phyloP scores from a whole-genome alignment of 345 rosid species.

The Triadica sebifera region DNA sequence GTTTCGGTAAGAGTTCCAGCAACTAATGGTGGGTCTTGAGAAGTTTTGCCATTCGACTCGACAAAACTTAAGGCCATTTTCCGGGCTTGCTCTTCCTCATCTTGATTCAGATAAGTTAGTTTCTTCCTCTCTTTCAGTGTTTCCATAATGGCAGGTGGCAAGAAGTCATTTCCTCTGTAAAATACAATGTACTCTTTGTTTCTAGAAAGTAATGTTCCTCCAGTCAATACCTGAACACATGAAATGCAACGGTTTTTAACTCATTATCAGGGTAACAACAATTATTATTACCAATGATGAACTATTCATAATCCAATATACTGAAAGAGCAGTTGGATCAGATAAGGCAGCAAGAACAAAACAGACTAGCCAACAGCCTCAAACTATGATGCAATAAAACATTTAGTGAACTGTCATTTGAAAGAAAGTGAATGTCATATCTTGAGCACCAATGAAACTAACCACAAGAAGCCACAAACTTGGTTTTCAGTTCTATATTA shows the following conservation, averaged over 20 bases:
- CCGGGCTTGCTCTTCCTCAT: constrained; percentile 79
- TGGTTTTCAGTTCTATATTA: neutral
- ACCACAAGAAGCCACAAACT: no score
- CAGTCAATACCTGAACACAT: constrained; percentile 67
- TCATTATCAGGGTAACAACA: constrained; percentile 8
- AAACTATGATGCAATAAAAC: neutral
- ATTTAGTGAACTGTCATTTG: neutral
- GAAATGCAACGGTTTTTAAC: constrained; percentile 14
- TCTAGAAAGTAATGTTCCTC: constrained; percentile 77
- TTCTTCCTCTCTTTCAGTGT: constrained; percentile 61
- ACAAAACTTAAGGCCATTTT: constrained; percentile 39
- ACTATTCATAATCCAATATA: neutral
- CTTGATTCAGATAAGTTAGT: constrained; percentile 47
- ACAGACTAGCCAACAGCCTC: neutral
- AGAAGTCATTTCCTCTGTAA: constrained; percentile 90
- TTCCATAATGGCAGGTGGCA: constrained; percentile 62
- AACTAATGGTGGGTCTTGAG: constrained; percentile 37
- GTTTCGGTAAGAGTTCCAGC: constrained; percentile 96
- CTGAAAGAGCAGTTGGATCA: no score
- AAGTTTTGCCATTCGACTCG: constrained; percentile 34
- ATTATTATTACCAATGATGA: neutral
- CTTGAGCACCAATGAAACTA: neutral
- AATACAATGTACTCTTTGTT: constrained; percentile 90
- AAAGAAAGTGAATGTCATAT: neutral
- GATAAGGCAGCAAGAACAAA: neutral